These are phyloP conservation scores for Tagetes patula DNA, from an alignment of 129 eudicot species.

Conservation along the genomic window DNA sequence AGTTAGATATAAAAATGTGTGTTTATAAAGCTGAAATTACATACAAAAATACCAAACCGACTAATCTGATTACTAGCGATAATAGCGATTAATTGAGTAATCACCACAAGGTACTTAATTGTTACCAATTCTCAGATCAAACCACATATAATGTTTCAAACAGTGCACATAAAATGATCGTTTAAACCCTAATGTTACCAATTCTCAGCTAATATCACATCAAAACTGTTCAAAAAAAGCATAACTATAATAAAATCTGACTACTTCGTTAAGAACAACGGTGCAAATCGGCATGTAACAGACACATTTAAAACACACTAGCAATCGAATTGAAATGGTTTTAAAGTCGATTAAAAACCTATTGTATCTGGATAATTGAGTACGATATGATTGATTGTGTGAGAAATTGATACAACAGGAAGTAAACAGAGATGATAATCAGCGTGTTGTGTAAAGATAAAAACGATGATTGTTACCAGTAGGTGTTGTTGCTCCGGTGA, in stretches of 20 bases:
- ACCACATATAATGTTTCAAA: too few relatives aligned
- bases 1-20: too few relatives aligned
- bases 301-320: not conserved
- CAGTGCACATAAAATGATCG: not conserved
- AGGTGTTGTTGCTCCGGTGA: slow-evolving; percentile 10
- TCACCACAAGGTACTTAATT: too few relatives aligned
- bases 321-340: not conserved
- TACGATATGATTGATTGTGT: not conserved
- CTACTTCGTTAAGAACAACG: not conserved
- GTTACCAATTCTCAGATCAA: too few relatives aligned
- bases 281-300: not conserved
- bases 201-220: not conserved
- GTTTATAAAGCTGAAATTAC: too few relatives aligned
- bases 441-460: not conserved
- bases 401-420: not conserved
- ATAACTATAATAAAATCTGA: not conserved
- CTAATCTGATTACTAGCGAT: too few relatives aligned
- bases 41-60: too few relatives aligned
- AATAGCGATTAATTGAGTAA: too few relatives aligned
- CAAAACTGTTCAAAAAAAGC: not conserved
- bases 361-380: not conserved
- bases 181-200: not conserved
- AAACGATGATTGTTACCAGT: slow-evolving; percentile 4
- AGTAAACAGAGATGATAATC: not conserved
- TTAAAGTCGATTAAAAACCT: not conserved